These are phyloP conservation scores for Fonsecaea pugnacius DNA, from an alignment of 2,329 filamentous ascomycete genomes.

Conservation along the genomic window DNA sequence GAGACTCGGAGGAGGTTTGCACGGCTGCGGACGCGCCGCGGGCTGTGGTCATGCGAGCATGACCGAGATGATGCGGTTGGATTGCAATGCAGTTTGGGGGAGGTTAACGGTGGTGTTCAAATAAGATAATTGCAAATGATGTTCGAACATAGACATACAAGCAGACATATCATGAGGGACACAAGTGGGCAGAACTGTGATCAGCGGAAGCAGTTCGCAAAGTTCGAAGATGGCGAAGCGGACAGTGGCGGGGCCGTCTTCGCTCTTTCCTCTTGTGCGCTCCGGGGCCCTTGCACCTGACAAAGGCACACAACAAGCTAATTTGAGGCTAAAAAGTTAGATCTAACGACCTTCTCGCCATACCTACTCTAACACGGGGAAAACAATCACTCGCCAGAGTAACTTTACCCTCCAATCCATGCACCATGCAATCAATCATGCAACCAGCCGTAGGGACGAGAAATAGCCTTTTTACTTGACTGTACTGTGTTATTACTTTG, in stretches of 20 bases:
- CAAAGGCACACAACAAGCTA: too few relatives aligned
- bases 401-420: too few relatives aligned
- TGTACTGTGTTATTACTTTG: too few relatives aligned
- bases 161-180: too few relatives aligned
- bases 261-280: neutral
- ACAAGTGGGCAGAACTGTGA: neutral
- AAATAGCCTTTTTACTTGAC: too few relatives aligned
- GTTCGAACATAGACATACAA: neutral
- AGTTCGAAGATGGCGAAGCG: neutral
- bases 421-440: too few relatives aligned
- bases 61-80: neutral
- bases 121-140: neutral
- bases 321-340: too few relatives aligned
- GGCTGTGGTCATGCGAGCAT: slow-evolving; percentile 19
- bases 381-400: too few relatives aligned
- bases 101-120: neutral
- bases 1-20: slow-evolving; percentile 28
- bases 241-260: neutral
- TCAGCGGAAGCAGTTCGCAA: neutral
- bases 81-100: neutral
- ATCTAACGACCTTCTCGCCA: too few relatives aligned
- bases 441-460: too few relatives aligned
- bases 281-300: too few relatives aligned
- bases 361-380: too few relatives aligned
- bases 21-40: slow-evolving; percentile 21